Evolutionary conservation across 2,329 filamentous ascomycete species (phyloP).

Genomic region (Monilinia fructigena): DNA sequence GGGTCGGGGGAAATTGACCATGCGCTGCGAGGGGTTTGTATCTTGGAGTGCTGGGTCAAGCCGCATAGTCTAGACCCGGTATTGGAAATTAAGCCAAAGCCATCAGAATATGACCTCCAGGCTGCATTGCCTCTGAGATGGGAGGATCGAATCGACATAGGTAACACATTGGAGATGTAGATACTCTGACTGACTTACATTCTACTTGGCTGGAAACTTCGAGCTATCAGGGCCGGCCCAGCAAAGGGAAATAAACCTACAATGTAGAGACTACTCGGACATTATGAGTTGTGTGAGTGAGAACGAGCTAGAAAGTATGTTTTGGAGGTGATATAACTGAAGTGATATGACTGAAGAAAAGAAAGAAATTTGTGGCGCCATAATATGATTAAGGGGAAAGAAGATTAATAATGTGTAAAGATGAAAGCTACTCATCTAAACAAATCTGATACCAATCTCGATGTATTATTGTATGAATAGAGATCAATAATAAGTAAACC

Average conservation of each 20-base stretch:
- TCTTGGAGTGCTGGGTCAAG: too few relatives aligned
- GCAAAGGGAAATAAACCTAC: not conserved
- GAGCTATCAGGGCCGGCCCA: not conserved
- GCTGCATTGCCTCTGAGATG: not conserved
- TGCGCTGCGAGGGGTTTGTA: too few relatives aligned
- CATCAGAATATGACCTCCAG: not conserved
- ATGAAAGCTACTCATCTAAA: not conserved
- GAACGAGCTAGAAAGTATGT: too few relatives aligned
- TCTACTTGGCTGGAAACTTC: not conserved
- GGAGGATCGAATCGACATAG: not conserved
- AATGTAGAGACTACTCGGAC: not conserved
- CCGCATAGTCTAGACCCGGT: not conserved
- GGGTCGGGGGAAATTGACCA: not conserved
- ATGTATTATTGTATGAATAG: too few relatives aligned
- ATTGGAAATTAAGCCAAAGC: not conserved
- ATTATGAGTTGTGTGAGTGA: too few relatives aligned
- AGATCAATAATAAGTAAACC: too few relatives aligned
- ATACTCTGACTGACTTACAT: not conserved
- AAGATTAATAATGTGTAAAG: not conserved
- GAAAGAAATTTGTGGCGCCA: too few relatives aligned
- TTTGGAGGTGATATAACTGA: not conserved
- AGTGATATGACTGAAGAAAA: not conserved
- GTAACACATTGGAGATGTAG: not conserved
- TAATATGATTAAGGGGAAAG: not conserved
- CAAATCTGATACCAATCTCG: not conserved